A percentile compares a stretch with the other conserved stretches of the same genome.
Evolutionary conservation across 2,329 filamentous ascomycete genomes (phyloP).

Genomic region (Cercospora sp.): DNA sequence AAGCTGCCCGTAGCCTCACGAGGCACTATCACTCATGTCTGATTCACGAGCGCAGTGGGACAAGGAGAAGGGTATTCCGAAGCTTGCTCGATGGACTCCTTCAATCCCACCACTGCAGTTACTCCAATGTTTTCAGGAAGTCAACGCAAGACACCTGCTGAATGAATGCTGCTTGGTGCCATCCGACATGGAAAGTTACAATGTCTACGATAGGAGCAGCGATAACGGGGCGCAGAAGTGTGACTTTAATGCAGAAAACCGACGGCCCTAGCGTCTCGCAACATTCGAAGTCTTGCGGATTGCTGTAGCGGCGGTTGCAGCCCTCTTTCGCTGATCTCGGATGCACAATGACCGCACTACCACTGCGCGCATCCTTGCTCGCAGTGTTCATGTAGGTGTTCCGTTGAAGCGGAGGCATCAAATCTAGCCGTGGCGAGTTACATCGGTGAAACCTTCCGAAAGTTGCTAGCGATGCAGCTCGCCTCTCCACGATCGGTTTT

Average conservation of each 20-base stretch:
- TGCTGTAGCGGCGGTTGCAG: background rate
- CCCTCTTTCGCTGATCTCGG: background rate
- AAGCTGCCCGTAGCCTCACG: background rate
- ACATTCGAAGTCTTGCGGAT: background rate
- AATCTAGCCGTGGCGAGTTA: background rate
- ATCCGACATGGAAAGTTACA: slow-evolving; percentile 6
- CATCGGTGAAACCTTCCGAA: background rate
- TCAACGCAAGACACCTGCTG: background rate
- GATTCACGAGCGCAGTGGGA: background rate
- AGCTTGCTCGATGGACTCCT: slow-evolving; percentile 3
- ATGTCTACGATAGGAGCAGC: background rate
- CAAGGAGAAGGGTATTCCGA: slow-evolving; percentile 8
- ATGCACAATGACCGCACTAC: background rate
- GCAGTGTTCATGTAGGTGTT: background rate
- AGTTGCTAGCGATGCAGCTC: background rate
- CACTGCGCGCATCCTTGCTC: background rate
- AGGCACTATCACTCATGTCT: slow-evolving; percentile 2
- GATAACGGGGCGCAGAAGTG: background rate
- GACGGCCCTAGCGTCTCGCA: background rate
- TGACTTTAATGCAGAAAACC: background rate
- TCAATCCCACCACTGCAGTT: background rate
- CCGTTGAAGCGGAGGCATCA: background rate
- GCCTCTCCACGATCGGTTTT: background rate
- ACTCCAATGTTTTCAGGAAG: slow-evolving; percentile 1
- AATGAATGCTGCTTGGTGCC: background rate